Conservation (phyloP, 768 basidiomycete species). For the Mrakia blollopis region DNA sequence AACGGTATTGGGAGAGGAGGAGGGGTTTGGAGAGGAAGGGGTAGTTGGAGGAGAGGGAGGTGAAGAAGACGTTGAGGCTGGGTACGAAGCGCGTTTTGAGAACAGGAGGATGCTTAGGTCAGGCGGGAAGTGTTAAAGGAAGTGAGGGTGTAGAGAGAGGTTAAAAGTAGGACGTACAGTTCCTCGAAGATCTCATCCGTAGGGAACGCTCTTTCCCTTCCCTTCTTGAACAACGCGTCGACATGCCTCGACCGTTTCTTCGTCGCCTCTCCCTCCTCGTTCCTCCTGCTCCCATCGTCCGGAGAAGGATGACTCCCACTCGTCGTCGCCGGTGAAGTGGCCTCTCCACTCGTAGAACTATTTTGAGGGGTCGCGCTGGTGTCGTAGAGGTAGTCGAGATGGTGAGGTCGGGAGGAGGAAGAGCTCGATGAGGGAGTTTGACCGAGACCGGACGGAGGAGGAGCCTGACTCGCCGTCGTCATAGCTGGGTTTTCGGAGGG, state of each 20-base stretch:
- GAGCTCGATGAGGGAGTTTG: neutral
- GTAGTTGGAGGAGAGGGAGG: neutral
- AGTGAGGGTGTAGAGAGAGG: no score
- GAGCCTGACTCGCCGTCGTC: neutral
- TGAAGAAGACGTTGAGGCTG: neutral
- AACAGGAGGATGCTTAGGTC: neutral
- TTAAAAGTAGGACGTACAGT: conserved; percentile 8
- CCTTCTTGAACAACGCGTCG: conserved; percentile 23
- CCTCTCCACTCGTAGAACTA: neutral
- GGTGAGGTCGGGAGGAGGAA: neutral
- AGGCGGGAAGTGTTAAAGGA: no score
- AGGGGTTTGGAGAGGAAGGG: conserved; percentile 15
- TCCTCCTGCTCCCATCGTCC: neutral
- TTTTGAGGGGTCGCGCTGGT: neutral
- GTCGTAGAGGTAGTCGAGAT: neutral
- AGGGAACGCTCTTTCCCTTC: conserved; percentile 1
- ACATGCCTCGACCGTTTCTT: neutral
- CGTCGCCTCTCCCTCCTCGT: neutral
- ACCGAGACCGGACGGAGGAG: neutral
- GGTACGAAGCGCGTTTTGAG: neutral
- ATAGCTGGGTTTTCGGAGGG: neutral
- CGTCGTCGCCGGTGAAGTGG: neutral
- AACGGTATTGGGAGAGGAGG: conserved; percentile 20
- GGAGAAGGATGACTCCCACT: neutral
- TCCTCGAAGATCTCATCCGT: conserved; percentile 26